phyloP scores from a whole-genome alignment of 2,329 filamentous ascomycete genomes.

The Torrubiellomyces zombiae region DNA sequence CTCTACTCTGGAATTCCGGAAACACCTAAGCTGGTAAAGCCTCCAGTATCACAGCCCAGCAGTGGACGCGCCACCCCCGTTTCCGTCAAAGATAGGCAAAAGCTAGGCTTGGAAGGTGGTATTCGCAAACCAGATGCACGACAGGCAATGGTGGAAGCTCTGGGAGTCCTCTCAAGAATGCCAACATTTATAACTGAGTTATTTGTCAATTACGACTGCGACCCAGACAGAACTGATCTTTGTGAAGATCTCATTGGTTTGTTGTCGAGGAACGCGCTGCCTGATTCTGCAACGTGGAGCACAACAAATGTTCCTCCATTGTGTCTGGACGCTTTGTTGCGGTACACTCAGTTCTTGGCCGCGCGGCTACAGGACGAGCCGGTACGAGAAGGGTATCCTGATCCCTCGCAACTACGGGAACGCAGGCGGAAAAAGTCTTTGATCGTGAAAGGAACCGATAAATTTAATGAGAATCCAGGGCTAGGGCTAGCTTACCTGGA shows the following conservation, averaged over 20 bases:
- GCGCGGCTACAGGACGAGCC: constrained; percentile 66
- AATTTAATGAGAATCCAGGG: constrained; percentile 93
- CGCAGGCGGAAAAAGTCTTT: constrained; percentile 69
- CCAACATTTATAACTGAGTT: constrained; percentile 89
- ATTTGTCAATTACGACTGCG: constrained; percentile 96
- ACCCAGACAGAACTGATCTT: constrained; percentile 75
- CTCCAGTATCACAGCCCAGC: constrained; percentile 49
- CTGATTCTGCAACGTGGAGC: constrained; percentile 96
- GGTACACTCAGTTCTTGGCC: constrained; percentile 82
- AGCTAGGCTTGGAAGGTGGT: constrained; percentile 81
- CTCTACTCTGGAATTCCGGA: constrained; percentile 90
- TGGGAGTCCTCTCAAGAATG: constrained; percentile 81
- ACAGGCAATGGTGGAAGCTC: constrained; percentile 95
- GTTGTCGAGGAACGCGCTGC: constrained; percentile 83
- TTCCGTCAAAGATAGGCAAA: constrained; percentile 79
- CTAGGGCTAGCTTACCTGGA: constrained; percentile 73
- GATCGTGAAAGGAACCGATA: constrained; percentile 72
- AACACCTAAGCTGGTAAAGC: constrained; percentile 73
- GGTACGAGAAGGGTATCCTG: constrained; percentile 45
- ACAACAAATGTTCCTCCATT: constrained; percentile 94
- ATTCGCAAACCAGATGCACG: constrained; percentile 84
- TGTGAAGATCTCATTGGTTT: constrained; percentile 93
- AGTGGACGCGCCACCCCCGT: constrained; percentile 85
- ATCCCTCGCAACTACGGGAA: constrained; percentile 46
- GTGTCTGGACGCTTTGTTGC: constrained; percentile 79